Evolutionary conservation across 192 early-diverging fungal species (phyloP).

Genomic region (Kappamyces sp.): DNA sequence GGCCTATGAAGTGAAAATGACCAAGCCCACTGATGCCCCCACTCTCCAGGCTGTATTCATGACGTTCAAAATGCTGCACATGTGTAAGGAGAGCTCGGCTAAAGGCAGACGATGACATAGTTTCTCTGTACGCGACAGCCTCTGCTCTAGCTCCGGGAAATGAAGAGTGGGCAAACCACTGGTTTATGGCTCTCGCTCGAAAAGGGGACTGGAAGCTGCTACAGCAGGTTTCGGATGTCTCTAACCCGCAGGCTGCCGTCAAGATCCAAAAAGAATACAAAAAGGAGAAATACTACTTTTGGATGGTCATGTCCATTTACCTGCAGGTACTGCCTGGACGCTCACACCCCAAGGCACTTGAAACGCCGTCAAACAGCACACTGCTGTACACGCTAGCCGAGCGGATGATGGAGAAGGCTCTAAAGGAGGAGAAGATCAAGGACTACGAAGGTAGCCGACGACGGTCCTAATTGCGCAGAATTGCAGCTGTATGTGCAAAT

Average conservation of each 20-base stretch:
- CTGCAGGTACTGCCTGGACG: slow-evolving; percentile 53
- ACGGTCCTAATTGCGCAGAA: slow-evolving; percentile 31
- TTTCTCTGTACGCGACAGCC: slow-evolving; percentile 68
- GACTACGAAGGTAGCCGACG: slow-evolving; percentile 54
- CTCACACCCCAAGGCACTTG: not conserved
- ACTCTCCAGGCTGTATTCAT: slow-evolving; percentile 56
- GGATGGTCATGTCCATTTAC: slow-evolving; percentile 74
- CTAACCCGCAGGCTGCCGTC: slow-evolving; percentile 58
- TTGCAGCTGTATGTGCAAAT: slow-evolving; percentile 72
- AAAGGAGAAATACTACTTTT: slow-evolving; percentile 75
- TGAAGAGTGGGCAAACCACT: slow-evolving; percentile 66
- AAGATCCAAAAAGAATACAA: slow-evolving; percentile 78
- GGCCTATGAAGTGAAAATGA: slow-evolving; percentile 57
- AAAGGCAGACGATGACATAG: slow-evolving; percentile 56
- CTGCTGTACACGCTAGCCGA: slow-evolving; percentile 64
- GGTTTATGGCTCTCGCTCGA: slow-evolving; percentile 79
- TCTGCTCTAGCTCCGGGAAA: slow-evolving; percentile 52
- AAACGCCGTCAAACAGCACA: slow-evolving; percentile 1
- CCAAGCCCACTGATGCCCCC: slow-evolving; percentile 54
- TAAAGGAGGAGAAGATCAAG: slow-evolving; percentile 57
- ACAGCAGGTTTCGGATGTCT: slow-evolving; percentile 43
- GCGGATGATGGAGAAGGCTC: slow-evolving; percentile 75
- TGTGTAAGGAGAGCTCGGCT: slow-evolving; percentile 32
- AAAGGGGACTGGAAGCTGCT: slow-evolving; percentile 59
- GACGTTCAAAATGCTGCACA: slow-evolving; percentile 47